Conservation (phyloP, 176 grass and related monocot species). For the Panicum miliaceum region DNA sequence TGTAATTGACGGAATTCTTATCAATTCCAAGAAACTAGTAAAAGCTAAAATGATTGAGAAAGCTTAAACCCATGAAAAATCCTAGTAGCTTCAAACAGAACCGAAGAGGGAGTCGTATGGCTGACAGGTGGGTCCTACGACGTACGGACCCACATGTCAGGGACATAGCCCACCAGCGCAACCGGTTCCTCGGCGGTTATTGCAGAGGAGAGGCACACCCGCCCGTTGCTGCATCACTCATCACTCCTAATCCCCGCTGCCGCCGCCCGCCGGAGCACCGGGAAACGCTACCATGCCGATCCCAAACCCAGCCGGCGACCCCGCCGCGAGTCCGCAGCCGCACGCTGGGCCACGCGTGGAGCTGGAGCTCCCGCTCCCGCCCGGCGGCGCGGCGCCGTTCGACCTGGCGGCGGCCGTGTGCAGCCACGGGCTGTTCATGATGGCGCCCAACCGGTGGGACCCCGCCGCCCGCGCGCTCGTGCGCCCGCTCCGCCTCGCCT, state of each 20-base stretch:
- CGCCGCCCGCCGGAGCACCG: background rate
- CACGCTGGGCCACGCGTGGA: constrained; percentile 15
- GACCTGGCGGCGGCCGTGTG: constrained; percentile 77
- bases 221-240: background rate
- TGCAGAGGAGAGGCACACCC: background rate
- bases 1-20: too few relatives aligned
- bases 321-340: background rate
- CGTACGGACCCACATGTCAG: too few relatives aligned
- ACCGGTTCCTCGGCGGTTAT: too few relatives aligned
- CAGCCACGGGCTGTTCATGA: constrained; percentile 96
- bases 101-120: too few relatives aligned
- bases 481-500: constrained; percentile 79
- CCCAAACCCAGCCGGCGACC: background rate
- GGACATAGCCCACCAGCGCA: too few relatives aligned
- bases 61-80: background rate
- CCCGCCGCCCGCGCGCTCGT: constrained; percentile 51
- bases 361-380: constrained; percentile 41
- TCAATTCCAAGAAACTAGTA: background rate
- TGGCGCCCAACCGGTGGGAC: constrained; percentile 87
- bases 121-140: too few relatives aligned
- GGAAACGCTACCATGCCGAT: background rate
- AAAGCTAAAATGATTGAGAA: too few relatives aligned
- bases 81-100: too few relatives aligned
- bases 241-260: background rate
- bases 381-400: constrained; percentile 47